Evolutionary conservation across 2,329 filamentous ascomycete genomes (phyloP).

Genomic region (Bipolaris zeicola): DNA sequence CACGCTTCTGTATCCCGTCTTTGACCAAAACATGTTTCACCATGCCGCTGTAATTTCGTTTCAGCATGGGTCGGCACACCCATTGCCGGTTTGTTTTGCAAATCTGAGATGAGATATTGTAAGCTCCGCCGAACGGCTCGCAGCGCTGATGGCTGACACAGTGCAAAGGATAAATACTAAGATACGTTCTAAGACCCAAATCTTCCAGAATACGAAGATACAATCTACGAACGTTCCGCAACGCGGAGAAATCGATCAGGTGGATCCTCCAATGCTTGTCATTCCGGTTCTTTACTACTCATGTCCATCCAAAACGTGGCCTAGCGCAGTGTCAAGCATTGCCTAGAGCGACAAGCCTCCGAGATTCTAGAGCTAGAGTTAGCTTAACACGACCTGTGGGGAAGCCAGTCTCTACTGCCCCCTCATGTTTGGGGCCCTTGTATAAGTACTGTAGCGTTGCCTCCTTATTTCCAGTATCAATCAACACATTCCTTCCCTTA

Average conservation of each 20-base stretch:
- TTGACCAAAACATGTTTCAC: constrained; percentile 25
- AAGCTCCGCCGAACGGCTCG: too few species aligned
- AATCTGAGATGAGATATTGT: too few species aligned
- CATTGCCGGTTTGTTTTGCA: too few species aligned
- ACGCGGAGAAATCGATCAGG: background rate
- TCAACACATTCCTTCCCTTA: constrained; percentile 6
- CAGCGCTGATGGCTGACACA: too few species aligned
- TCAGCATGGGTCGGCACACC: background rate
- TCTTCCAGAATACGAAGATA: too few species aligned
- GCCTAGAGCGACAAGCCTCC: constrained; percentile 11
- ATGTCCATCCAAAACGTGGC: constrained; percentile 1
- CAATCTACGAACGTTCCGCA: background rate
- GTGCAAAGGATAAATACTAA: too few species aligned
- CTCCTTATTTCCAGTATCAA: constrained; percentile 1
- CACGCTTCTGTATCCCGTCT: constrained; percentile 14
- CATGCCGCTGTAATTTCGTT: constrained; percentile 20
- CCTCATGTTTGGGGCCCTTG: background rate
- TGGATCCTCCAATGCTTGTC: background rate
- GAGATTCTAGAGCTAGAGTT: background rate
- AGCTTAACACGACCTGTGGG: background rate
- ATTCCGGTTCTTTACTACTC: constrained; percentile 3
- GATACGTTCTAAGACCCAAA: too few species aligned
- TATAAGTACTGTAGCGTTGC: constrained; percentile 23
- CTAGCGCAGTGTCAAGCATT: constrained; percentile 5
- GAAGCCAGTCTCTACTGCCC: background rate